Evolutionary conservation across 805 yeast genomes (phyloP).

Genomic region (Kuraishia capsulata): DNA sequence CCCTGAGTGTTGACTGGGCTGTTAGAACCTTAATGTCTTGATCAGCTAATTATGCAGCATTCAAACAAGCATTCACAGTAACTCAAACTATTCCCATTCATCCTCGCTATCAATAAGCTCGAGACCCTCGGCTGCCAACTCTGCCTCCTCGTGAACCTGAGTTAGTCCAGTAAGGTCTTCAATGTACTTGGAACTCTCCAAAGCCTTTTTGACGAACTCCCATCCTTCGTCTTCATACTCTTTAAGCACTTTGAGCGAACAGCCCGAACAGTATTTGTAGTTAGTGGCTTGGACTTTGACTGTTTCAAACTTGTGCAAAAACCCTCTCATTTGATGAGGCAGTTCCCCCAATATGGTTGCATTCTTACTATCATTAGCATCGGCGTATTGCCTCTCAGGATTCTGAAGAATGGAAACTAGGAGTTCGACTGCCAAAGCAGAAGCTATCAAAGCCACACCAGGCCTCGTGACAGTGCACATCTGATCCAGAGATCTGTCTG

Average conservation of each 20-base stretch:
- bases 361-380: slow-evolving; percentile 16
- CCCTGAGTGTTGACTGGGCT: slow-evolving; percentile 87
- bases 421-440: slow-evolving; percentile 80
- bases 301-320: slow-evolving; percentile 54
- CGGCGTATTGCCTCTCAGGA: slow-evolving; percentile 37
- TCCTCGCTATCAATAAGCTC: slow-evolving; percentile 28
- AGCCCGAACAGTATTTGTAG: slow-evolving; percentile 79
- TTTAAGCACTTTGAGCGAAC: slow-evolving; percentile 53
- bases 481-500: slow-evolving; percentile 86
- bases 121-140: slow-evolving; percentile 30
- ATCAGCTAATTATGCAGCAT: slow-evolving; percentile 3
- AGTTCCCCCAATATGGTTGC: slow-evolving; percentile 51
- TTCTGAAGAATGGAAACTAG: slow-evolving; percentile 69
- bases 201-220: slow-evolving; percentile 70
- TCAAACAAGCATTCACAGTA: too few species aligned
- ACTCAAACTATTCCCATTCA: slow-evolving; percentile 6
- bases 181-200: slow-evolving; percentile 56
- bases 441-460: slow-evolving; percentile 85
- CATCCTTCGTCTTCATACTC: slow-evolving; percentile 52
- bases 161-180: slow-evolving; percentile 77
- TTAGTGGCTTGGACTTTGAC: slow-evolving; percentile 62
- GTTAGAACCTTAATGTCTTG: slow-evolving; percentile 73
- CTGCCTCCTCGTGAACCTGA: slow-evolving; percentile 65
- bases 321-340: slow-evolving; percentile 92
- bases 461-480: slow-evolving; percentile 99